Evolutionary conservation across 768 basidiomycete species (phyloP).

Genomic region (Termitomyces sp.): DNA sequence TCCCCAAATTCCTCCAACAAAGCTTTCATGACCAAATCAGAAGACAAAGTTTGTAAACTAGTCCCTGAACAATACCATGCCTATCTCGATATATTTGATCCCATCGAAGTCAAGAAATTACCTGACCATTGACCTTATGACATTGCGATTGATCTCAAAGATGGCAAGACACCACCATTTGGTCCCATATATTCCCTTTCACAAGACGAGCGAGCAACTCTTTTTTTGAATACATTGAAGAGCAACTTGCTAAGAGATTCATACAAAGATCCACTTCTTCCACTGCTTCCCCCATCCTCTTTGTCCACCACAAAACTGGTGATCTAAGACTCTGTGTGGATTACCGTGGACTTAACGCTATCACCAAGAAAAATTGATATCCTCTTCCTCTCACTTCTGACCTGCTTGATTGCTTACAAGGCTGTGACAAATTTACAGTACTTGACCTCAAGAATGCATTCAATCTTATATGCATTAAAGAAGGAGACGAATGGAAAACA

Average conservation of each 20-base stretch:
- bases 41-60: neutral
- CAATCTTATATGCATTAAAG: too few species aligned
- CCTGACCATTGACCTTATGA: constrained; percentile 26
- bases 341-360: constrained; percentile 2
- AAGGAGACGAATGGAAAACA: constrained; percentile 5
- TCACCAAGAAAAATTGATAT: too few species aligned
- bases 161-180: constrained; percentile 10
- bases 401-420: constrained; percentile 21
- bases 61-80: neutral
- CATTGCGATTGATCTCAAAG: constrained; percentile 26
- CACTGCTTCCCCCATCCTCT: constrained; percentile 19
- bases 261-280: constrained; percentile 20
- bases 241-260: constrained; percentile 23
- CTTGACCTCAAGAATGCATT: constrained; percentile 13
- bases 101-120: constrained; percentile 5
- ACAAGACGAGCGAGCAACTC: constrained; percentile 15
- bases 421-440: constrained; percentile 20
- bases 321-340: constrained; percentile 17
- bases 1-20: too few species aligned
- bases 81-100: too few species aligned
- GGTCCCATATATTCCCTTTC: constrained; percentile 23
- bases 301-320: constrained; percentile 18
- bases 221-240: constrained; percentile 23
- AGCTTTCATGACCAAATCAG: neutral
- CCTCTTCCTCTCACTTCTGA: constrained; percentile 4